Base-by-base conservation (phyloP, 257 asterid species). In the Leonotis leonurus region DNA sequence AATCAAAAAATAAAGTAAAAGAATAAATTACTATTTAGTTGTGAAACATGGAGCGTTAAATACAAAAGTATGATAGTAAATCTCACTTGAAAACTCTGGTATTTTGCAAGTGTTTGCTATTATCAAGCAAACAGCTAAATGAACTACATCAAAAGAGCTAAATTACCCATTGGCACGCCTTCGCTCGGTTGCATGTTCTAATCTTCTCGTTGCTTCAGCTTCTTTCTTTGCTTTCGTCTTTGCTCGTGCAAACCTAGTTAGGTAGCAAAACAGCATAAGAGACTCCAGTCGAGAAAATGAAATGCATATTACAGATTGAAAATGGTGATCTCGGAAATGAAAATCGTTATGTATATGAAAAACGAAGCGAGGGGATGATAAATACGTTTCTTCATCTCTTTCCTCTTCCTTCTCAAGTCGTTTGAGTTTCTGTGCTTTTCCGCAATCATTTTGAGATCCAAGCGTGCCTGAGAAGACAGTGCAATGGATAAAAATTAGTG, bases 381-480 rank as follows among this genome's bases (percentile, higher is more conserved):
- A 5, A 1, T 78, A 81, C 87, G 82, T 73, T 81, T 81, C 73
- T 81, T 81, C 74, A 64, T 66, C 72, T 81, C 87, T 73, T 70
- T 77, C 56, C 87, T 75, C 78, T 78, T 81, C 74, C 77, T 75
- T 75, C 76, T 75, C 69, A 72, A 29, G 68, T 43, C 55, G 54
- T 67, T 77, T 2, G 77, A 52, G 67, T 6, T 81, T 64, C 63
- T 75, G 1, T 70, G 77, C 69, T 78, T 81, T 57, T 78, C 80
- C 44, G 81, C 81, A 6, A 75, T 81, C 70, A 59, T 79, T 50
- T 75, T 75, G 29, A 81, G 81, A 67, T 81, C 80, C 71, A 81
- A 78, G 71, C 73, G 46, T 43, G 62, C 71, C 87, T 81, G 76
- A 52, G 39, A 62, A 62, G 26, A 66, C 8, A 56, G 8, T 37